These are phyloP conservation scores for Gaeumannomyces tritici DNA, from an alignment of 2,329 filamentous ascomycete genomes.

Conservation along the genomic window DNA sequence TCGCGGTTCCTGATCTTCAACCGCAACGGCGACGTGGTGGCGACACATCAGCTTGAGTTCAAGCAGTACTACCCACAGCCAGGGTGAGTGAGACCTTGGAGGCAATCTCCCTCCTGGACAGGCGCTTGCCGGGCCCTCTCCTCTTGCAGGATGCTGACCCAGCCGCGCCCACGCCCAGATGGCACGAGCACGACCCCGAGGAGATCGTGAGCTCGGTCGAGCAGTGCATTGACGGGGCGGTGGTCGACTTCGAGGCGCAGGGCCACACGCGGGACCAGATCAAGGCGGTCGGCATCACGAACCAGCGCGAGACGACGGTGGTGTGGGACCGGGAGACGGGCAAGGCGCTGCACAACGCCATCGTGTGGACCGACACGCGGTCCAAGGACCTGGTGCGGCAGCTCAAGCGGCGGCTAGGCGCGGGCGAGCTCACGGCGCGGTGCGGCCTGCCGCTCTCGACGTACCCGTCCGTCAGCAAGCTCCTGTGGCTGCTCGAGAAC, in stretches of 20 bases:
- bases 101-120: too few species aligned
- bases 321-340: slow-evolving; percentile 78
- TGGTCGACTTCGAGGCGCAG: slow-evolving; percentile 61
- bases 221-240: slow-evolving; percentile 69
- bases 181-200: slow-evolving; percentile 81
- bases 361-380: slow-evolving; percentile 85
- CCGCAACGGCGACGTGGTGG: slow-evolving; percentile 64
- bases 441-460: slow-evolving; percentile 81
- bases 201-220: slow-evolving; percentile 69
- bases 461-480: slow-evolving; percentile 79
- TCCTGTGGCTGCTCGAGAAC: slow-evolving; percentile 57
- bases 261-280: slow-evolving; percentile 54
- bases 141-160: too few species aligned
- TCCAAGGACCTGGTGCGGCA: slow-evolving; percentile 65
- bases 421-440: slow-evolving; percentile 58
- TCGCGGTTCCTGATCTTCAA: slow-evolving; percentile 89
- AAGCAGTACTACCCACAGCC: slow-evolving; percentile 70
- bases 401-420: slow-evolving; percentile 56
- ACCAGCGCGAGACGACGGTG: slow-evolving; percentile 81
- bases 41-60: slow-evolving; percentile 80
- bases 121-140: too few species aligned
- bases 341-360: slow-evolving; percentile 71
- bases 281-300: slow-evolving; percentile 75
- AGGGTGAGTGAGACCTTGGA: too few species aligned
- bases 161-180: slow-evolving; percentile 41